These are phyloP conservation scores for Pelargonium australe DNA, from an alignment of 441 rosid genomes.

Conservation along the genomic window DNA sequence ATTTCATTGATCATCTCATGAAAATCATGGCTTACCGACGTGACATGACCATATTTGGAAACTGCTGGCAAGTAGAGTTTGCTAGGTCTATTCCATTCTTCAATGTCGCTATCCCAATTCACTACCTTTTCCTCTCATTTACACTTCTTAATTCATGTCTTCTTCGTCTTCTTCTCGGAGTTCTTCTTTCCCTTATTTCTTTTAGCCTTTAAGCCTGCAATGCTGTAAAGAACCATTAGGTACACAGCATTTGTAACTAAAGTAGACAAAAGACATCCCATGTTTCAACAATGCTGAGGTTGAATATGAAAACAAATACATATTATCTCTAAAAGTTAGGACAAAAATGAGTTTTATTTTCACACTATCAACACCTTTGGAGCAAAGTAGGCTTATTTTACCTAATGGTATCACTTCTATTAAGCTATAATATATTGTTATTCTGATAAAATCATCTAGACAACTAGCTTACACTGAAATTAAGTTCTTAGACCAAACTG, in stretches of 20 bases:
- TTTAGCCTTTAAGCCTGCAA: not conserved
- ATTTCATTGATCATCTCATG: not conserved
- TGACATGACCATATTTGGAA: conserved; percentile 7
- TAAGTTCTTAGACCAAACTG: too few species aligned
- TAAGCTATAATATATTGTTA: too few species aligned
- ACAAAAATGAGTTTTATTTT: not conserved
- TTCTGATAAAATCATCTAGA: too few species aligned
- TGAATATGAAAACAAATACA: too few species aligned
- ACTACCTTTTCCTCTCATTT: not conserved
- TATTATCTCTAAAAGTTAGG: not conserved
- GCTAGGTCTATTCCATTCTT: not conserved
- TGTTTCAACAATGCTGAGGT: not conserved
- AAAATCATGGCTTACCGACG: not conserved
- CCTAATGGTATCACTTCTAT: too few species aligned
- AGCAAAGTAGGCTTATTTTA: not conserved
- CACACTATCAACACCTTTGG: not conserved
- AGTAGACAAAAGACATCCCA: not conserved
- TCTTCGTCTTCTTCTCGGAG: not conserved
- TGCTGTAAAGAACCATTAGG: not conserved
- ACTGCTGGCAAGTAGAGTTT: conserved; percentile 5
- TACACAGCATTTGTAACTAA: not conserved
- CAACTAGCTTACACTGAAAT: too few species aligned
- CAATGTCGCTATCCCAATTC: not conserved
- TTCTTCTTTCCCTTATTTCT: not conserved
- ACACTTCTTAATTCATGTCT: not conserved